phyloP scores from a whole-genome alignment of 2,329 filamentous ascomycete genomes.

The Aspergillus flavus region DNA sequence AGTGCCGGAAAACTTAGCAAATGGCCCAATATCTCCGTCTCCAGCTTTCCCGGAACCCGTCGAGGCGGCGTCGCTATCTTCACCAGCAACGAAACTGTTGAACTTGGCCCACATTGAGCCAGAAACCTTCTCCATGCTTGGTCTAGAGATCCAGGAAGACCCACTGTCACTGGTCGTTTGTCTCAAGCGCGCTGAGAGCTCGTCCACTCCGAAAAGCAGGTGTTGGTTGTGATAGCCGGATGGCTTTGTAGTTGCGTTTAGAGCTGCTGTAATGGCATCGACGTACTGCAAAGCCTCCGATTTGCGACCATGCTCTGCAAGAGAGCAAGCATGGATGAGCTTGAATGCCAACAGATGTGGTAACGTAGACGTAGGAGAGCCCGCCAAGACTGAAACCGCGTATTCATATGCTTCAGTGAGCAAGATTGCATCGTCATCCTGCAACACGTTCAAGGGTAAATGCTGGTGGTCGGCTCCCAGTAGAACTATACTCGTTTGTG shows the following conservation, averaged over 20 bases:
- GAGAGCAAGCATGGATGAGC: slow-evolving; percentile 77
- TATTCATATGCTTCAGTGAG: slow-evolving; percentile 98
- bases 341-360: slow-evolving; percentile 92
- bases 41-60: slow-evolving; percentile 59
- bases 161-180: slow-evolving; percentile 81
- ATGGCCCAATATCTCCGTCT: slow-evolving; percentile 70
- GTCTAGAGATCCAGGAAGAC: slow-evolving; percentile 89
- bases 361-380: slow-evolving; percentile 59
- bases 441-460: slow-evolving; percentile 70
- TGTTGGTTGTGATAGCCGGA: slow-evolving; percentile 83
- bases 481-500: slow-evolving; percentile 75
- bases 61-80: slow-evolving; percentile 71
- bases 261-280: slow-evolving; percentile 74
- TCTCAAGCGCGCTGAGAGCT: slow-evolving; percentile 79
- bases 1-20: slow-evolving; percentile 76
- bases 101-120: slow-evolving; percentile 89
- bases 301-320: slow-evolving; percentile 81
- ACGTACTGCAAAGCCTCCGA: slow-evolving; percentile 89
- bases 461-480: slow-evolving; percentile 81
- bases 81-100: slow-evolving; percentile 93
- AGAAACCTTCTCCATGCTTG: slow-evolving; percentile 93
- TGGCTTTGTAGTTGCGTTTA: slow-evolving; percentile 77
- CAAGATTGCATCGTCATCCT: slow-evolving; percentile 82
- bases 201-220: slow-evolving; percentile 76
- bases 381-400: slow-evolving; percentile 71